Evolutionary conservation across 345 rosid genomes (phyloP).

Genomic region (Lepidium africanum): DNA sequence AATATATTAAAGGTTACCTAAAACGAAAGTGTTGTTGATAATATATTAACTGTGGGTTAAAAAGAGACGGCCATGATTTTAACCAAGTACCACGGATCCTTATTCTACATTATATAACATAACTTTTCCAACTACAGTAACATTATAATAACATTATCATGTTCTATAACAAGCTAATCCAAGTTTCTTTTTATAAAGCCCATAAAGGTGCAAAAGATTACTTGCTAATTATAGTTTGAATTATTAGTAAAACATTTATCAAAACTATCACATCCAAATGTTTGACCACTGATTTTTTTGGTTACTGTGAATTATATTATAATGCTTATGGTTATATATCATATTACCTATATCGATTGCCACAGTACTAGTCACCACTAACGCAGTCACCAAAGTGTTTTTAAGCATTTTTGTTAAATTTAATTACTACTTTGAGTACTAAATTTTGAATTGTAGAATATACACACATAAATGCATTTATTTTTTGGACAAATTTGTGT

Average conservation of each 20-base stretch:
- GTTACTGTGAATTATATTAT: neutral
- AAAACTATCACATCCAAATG: slow-evolving; percentile 26
- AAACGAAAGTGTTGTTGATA: too few species aligned
- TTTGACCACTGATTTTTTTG: slow-evolving; percentile 1
- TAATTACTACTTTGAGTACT: neutral
- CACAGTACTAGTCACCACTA: neutral
- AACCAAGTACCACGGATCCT: slow-evolving; percentile 15
- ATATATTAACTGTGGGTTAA: neutral
- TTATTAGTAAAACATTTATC: slow-evolving; percentile 2
- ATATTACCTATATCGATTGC: neutral
- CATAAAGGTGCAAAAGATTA: slow-evolving; percentile 8
- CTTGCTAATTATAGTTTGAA: slow-evolving; percentile 12
- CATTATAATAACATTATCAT: neutral
- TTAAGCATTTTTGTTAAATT: neutral
- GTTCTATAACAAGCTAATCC: slow-evolving; percentile 12
- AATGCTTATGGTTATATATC: neutral
- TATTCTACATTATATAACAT: slow-evolving; percentile 1
- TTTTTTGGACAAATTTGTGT: too few species aligned
- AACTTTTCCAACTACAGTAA: neutral
- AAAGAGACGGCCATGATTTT: slow-evolving; percentile 11
- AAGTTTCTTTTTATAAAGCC: slow-evolving; percentile 7
- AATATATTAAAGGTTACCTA: neutral
- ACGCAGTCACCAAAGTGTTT: neutral
- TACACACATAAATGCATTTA: too few species aligned
- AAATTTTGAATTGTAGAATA: too few species aligned